Conservation (phyloP, 345 rosid species). For the Eucalyptus shirleyi region DNA sequence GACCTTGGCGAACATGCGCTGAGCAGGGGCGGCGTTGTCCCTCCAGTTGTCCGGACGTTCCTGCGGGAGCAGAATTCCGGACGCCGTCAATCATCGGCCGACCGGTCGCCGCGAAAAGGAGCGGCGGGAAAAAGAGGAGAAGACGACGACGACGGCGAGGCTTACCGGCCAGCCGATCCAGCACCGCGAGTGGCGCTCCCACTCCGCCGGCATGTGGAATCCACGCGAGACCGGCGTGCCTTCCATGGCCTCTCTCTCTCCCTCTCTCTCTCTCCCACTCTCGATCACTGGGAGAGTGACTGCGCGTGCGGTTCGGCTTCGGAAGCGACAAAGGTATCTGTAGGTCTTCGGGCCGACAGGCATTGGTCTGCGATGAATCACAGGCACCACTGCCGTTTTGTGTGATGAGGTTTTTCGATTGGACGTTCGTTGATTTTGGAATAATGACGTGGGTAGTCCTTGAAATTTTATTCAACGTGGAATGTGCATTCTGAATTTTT, state of each 20-base stretch:
- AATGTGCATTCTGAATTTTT: no score
- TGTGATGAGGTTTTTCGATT: no score
- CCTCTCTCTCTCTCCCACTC: background rate
- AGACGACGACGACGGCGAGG: background rate
- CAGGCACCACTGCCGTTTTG: background rate
- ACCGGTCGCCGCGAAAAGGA: background rate
- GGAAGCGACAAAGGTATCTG: no score
- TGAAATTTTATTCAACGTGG: no score
- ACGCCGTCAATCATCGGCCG: background rate
- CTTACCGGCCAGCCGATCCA: conserved; percentile 99
- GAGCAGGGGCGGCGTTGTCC: conserved; percentile 47
- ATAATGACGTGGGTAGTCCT: no score
- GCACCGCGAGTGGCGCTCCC: conserved; percentile 81
- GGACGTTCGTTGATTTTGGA: no score
- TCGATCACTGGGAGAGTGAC: no score
- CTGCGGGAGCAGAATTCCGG: conserved; percentile 7
- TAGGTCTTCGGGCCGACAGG: background rate
- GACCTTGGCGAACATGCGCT: conserved; percentile 41
- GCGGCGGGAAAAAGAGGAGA: background rate
- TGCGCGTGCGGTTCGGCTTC: no score
- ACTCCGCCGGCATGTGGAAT: conserved; percentile 88
- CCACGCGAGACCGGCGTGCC: conserved; percentile 57
- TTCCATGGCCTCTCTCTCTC: conserved; percentile 11
- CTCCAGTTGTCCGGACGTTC: conserved; percentile 96
- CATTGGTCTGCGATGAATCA: background rate